phyloP scores from a whole-genome alignment of 2,329 filamentous ascomycete genomes.

The Cyclaneusma minus region DNA sequence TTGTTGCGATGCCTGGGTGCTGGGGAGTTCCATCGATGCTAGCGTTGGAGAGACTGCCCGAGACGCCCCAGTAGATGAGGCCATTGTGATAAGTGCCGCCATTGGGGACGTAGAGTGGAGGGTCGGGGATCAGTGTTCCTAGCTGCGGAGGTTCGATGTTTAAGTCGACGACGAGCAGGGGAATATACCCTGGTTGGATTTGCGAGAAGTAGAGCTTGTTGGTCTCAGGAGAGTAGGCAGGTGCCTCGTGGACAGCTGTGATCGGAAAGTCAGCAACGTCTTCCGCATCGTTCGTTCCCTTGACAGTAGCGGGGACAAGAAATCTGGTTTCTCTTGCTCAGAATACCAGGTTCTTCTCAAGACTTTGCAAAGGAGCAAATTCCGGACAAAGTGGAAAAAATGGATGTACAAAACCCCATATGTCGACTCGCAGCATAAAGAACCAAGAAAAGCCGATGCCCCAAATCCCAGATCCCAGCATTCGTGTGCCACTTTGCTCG shows the following conservation, averaged over 20 bases:
- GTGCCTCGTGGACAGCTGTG: slow-evolving; percentile 26
- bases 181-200: slow-evolving; percentile 20
- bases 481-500: not conserved
- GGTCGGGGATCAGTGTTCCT: slow-evolving; percentile 22
- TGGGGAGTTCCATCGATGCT: slow-evolving; percentile 22
- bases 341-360: too few species aligned
- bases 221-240: slow-evolving; percentile 23
- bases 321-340: too few species aligned
- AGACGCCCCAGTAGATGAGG: slow-evolving; percentile 22
- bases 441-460: too few species aligned
- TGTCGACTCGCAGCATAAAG: too few species aligned
- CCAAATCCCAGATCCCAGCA: slow-evolving; percentile 12
- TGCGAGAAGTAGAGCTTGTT: slow-evolving; percentile 25
- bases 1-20: slow-evolving; percentile 18
- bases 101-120: slow-evolving; percentile 27
- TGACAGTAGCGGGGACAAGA: too few species aligned
- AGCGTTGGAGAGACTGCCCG: slow-evolving; percentile 21
- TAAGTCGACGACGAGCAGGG: slow-evolving; percentile 24
- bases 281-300: too few species aligned
- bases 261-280: too few species aligned
- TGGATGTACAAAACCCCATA: too few species aligned
- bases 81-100: slow-evolving; percentile 24
- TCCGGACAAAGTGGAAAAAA: too few species aligned
- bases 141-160: slow-evolving; percentile 25
- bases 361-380: too few species aligned